Evolutionary conservation across 768 basidiomycete species (phyloP), one percentile per base, ranked within the genome.

Genomic region (Mycena sanguinolenta): DNA sequence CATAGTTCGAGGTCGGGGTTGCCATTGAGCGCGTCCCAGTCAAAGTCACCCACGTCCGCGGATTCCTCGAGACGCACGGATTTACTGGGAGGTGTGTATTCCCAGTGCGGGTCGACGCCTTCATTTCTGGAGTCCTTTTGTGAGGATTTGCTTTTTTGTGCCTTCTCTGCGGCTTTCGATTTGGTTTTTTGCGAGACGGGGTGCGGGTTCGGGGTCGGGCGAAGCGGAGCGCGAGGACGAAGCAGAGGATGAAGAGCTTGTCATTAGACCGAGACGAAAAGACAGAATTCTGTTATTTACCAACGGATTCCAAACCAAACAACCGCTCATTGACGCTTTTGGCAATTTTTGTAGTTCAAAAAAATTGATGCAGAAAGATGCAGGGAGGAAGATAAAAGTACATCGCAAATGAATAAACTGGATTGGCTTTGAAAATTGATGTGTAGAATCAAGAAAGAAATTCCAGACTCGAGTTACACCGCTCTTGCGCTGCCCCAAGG

Each of bases 1-100:
- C 92, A 94, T 12, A 95, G 73, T 73, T 95, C 92, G 13, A 88
- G 74, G 67, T 93, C 87, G 30, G 91, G 84, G 58, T 86, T 79
- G 2, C 84, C 75, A 14, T 87, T 83, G 6, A 95, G 69, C 8
- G 82, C 79, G 66, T 91, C 91, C 92, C 92, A 94, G 73, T 93
- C 92, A 73, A 92, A 92, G 3, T 84, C 83, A 2, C 82, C 85
- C 1, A 83, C 82, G 66, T 91, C 87, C 17, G 81, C 79, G 27
- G 79, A 73, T 66, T 86, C 79, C 57, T 89, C 83, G n/a, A 91
- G 75, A 19, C 85, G 76, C 10, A 81, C 78, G n/a, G 84, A 80
- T 10, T 87, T 90, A 2, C 79, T 67, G 9, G 92, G 92, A 0
- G 92, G 90, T 69, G 82, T 75, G 74, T 90, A 94, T 0, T 84